Base-by-base conservation (phyloP, 495 filamentous ascomycete species). In the Penicillium atrosanguineum region DNA sequence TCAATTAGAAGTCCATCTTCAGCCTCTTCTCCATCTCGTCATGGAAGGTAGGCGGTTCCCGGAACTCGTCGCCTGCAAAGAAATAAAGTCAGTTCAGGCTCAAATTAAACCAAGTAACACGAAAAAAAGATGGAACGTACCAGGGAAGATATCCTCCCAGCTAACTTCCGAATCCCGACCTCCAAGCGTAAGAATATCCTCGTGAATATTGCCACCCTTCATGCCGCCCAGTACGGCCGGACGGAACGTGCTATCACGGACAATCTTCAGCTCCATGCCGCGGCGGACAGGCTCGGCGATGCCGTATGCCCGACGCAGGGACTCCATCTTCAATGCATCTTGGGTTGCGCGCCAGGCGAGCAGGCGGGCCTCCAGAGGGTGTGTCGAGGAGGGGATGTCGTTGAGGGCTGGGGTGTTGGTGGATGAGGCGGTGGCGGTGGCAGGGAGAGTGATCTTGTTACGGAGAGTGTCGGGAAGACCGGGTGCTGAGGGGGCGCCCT, bases 251-350 rank as follows among this genome's bases (percentile, higher is more conserved):
- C 81, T 79, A 63, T 76, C 80, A 46, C 83, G 79, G 1, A 83
- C 80, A 64, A 95, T 91, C 80, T 88, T 88, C 63, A 95, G 74
- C 78, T 98, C 93, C 93, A 98, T 98, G 34, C 86, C 88, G n/a
- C 93, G 83, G 15, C 89, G 83, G 56, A 97, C 83, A 9, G 93
- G 92, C 82, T 96, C 93, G n/a, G 87, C 89, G 52, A 96, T 90
- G 41, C 93, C 93, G 69, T 87, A 97, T 29, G 86, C 82, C 50
- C 90, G 88, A 42, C 91, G 83, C 67, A 96, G 81, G 29, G 79
- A 71, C 73, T 91, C 84, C 90, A 95, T 95, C 77, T 93, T 91
- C 68, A 96, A 67, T 5, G 72, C 65, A 62, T 96, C 87, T 70
- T 96, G 93, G 49, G 92, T 95, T 34, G 84, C 76, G 65, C 81